A percentile compares a stretch with the other conserved stretches of the same genome.
phyloP scores from a whole-genome alignment of 148 eudicot species.

The Bassia scoparia region DNA sequence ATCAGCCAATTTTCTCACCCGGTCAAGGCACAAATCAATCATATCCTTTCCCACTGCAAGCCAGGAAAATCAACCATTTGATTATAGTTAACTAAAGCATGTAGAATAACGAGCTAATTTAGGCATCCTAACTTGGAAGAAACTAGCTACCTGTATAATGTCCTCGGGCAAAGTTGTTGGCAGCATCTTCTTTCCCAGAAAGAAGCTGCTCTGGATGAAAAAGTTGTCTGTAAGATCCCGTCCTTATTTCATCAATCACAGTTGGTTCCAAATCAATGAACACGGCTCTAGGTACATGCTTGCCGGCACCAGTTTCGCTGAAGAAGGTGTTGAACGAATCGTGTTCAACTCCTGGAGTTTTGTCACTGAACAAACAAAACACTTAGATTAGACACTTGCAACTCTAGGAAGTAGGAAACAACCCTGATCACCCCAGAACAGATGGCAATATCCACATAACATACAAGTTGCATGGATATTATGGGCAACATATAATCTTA shows the following conservation, averaged over 20 bases:
- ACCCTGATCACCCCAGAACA: not conserved
- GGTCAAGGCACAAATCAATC: slow-evolving; percentile 39
- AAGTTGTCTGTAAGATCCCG: slow-evolving; percentile 37
- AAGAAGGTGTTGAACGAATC: slow-evolving; percentile 44
- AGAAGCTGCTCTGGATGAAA: slow-evolving; percentile 41
- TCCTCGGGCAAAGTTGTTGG: slow-evolving; percentile 40
- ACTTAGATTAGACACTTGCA: not conserved
- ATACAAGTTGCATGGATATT: not conserved
- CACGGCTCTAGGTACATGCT: slow-evolving; percentile 40
- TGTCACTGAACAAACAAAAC: slow-evolving; percentile 27
- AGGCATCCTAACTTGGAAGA: not conserved
- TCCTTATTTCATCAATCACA: slow-evolving; percentile 38
- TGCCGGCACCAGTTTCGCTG: slow-evolving; percentile 36
- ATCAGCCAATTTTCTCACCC: slow-evolving; percentile 35
- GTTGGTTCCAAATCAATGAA: slow-evolving; percentile 40
- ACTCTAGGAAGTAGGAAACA: not conserved
- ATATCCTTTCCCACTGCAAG: slow-evolving; percentile 38
- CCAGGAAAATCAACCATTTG: slow-evolving; percentile 7
- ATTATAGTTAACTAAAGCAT: not conserved
- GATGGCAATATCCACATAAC: not conserved
- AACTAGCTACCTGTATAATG: slow-evolving; percentile 34
- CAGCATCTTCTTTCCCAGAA: slow-evolving; percentile 39
- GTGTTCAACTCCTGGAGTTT: slow-evolving; percentile 28
- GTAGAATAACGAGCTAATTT: not conserved
- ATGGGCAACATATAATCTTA: not conserved